Evolutionary conservation across 2,329 filamentous ascomycete genomes (phyloP), one percentile per base, ranked within the genome.

Genomic region (Trichoderma koningiopsis): DNA sequence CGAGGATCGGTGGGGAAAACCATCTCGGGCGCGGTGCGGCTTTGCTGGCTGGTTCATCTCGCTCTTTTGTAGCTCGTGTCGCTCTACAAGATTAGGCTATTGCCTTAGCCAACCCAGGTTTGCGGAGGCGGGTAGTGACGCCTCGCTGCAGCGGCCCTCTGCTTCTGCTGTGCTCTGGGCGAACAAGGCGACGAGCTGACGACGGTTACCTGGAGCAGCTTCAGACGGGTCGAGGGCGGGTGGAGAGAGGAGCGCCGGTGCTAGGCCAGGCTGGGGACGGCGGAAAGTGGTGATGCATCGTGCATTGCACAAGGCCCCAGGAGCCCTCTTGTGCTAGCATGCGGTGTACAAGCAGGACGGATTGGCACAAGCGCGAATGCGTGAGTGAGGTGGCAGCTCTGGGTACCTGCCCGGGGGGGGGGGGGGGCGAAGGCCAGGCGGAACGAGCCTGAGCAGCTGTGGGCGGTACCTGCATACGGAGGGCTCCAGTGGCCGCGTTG

Each of bases 401-500:
- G 49, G 63, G 37, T 52, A 57, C 53, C 35, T 29, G 60, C 33
- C 22, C 7, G 52, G 61, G 63, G 47, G 31, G 35, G 53, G 49
- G 35, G 27, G 29, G 53, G 37, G 27, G 10, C 27, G 19, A 29
- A 33, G 29, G 19, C 35, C 55, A 61, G 65, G 56, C 65, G 65
- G 65, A 68, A 68, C 27, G 65, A 60, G 65, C 63, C 63, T 66
- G 53, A 47, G 33, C 40, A 64, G 63, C 35, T 61, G 66, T 62
- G 66, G 37, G 16, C 58, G 57, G 66, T 68, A 68, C 66, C 66
- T 68, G 66, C 66, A 68, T 68, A 68, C 58, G 29, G 57, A 52
- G 35, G 58, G 65, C 47, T 68, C 66, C 66, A 58, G 49, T 68
- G 66, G 66, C 57, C 49, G 66, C 66, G 56, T 61, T 68, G 57